Evolutionary conservation across 495 filamentous ascomycete species (phyloP), one percentile per base, ranked within the genome.

Genomic region (Penicillium salamii): DNA sequence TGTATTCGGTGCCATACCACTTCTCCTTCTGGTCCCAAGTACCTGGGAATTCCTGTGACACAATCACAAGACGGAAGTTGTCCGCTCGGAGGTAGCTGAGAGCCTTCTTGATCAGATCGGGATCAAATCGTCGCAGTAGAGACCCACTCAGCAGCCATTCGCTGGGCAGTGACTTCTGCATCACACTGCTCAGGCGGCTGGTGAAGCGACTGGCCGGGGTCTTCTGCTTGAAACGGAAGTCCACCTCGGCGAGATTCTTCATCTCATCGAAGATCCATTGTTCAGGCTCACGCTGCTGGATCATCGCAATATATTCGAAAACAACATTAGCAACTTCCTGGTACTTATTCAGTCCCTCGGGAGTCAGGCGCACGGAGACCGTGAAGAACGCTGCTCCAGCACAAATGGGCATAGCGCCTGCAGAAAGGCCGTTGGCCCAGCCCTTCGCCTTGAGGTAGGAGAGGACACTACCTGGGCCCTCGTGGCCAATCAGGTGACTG

Each of bases 1-100:
- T 87, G 69, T 97, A 96, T 58, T 97, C 91, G 5, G 93, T 99
- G 15, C 92, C 92, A 54, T 99, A 99, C 95, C 95, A 99, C 68
- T 89, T 88, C 71, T 99, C 93, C 61, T 87, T 91, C 54, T 86
- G 68, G 44, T 95, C 82, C 84, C 89, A 91, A n/a, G 82, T 79
- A 1, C 88, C 90, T 0, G 90, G 91, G 51, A 84, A 87, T 12
- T 90, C 80, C 63, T 89, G 87, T 24, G 88, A 88, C 24, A 95
- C 84, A 49, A 97, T 76, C 6, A 81, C 81, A 48, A 96, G 76
- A 23, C 87, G 79, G 71, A 97, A 93, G 63, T 97, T 97, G 62
- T 97, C 90, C 3, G 90, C 86, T 20, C 87, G 78, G 19, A 99
- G 69, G 61, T 86, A 88, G 1, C 74, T 72, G 33, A 97, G 67